Conservation (phyloP, 345 rosid species). For the Passiflora organensis region DNA sequence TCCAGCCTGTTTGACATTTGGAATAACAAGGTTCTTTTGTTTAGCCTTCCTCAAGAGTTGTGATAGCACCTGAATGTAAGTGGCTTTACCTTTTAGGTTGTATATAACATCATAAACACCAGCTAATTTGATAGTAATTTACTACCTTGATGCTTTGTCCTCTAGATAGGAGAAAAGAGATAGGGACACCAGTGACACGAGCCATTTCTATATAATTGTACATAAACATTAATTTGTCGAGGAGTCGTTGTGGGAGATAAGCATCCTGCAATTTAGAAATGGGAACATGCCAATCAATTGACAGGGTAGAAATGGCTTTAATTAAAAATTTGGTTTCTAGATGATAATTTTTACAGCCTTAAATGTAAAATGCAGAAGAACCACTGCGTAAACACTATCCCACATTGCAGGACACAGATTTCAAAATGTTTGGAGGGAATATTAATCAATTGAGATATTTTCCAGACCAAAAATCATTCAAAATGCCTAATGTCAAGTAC, state of each 20-base stretch:
- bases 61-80: constrained; percentile 72
- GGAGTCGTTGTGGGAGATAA: constrained; percentile 92
- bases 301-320: neutral
- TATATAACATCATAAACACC: neutral
- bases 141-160: constrained; percentile 95
- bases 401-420: neutral
- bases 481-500: too few species aligned
- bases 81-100: constrained; percentile 6
- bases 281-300: constrained; percentile 8
- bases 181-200: constrained; percentile 98
- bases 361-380: too few species aligned
- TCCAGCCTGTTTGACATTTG: constrained; percentile 81
- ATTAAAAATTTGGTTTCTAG: too few species aligned
- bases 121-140: neutral
- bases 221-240: constrained; percentile 89
- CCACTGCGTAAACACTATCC: too few species aligned
- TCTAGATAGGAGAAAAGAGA: constrained; percentile 93
- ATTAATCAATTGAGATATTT: neutral
- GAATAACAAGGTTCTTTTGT: constrained; percentile 77
- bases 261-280: constrained; percentile 70
- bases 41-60: constrained; percentile 96
- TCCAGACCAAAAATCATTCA: too few species aligned
- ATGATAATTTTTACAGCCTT: too few species aligned
- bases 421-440: neutral
- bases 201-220: constrained; percentile 99